These are phyloP conservation scores for Acorus calamus DNA, from an alignment of 106 monocot genomes.

Conservation along the genomic window DNA sequence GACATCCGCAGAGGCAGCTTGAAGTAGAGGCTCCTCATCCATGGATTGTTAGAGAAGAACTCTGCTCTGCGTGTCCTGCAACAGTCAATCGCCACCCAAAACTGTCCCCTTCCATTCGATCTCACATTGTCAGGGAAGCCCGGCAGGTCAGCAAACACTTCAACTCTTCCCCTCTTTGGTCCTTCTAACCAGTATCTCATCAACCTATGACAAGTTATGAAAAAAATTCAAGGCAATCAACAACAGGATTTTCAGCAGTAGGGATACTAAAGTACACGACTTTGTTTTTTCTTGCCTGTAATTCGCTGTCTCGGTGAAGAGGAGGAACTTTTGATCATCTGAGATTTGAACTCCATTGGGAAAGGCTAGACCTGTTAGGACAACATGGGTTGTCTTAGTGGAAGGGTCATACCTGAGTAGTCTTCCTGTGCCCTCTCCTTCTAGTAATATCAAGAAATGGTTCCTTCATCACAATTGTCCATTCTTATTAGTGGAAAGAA, in stretches of 20 bases:
- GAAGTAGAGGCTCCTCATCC: slow-evolving; percentile 80
- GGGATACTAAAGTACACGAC: no score
- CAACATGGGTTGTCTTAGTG: slow-evolving; percentile 45
- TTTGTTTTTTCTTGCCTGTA: slow-evolving; percentile 44
- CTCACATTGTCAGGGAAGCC: slow-evolving; percentile 91
- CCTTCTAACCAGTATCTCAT: slow-evolving; percentile 85
- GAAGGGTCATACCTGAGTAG: slow-evolving; percentile 71
- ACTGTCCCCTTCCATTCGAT: slow-evolving; percentile 50
- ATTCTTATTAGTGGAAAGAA: neutral
- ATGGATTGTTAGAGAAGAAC: slow-evolving; percentile 52
- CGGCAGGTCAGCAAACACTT: slow-evolving; percentile 70
- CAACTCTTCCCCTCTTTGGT: slow-evolving; percentile 27
- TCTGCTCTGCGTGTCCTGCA: slow-evolving; percentile 60
- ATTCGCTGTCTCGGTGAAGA: slow-evolving; percentile 78
- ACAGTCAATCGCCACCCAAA: slow-evolving; percentile 92
- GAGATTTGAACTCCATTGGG: slow-evolving; percentile 91
- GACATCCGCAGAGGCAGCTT: slow-evolving; percentile 51
- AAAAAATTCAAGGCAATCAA: no score
- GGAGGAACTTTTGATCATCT: slow-evolving; percentile 63
- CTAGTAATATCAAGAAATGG: slow-evolving; percentile 59
- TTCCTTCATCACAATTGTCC: slow-evolving; percentile 24
- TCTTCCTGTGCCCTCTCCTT: slow-evolving; percentile 80
- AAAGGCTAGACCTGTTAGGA: slow-evolving; percentile 61
- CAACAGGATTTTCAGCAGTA: neutral
- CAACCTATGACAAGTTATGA: slow-evolving; percentile 27